Evolutionary conservation across 257 asterid genomes (phyloP).

Genomic region (Vinca minor): DNA sequence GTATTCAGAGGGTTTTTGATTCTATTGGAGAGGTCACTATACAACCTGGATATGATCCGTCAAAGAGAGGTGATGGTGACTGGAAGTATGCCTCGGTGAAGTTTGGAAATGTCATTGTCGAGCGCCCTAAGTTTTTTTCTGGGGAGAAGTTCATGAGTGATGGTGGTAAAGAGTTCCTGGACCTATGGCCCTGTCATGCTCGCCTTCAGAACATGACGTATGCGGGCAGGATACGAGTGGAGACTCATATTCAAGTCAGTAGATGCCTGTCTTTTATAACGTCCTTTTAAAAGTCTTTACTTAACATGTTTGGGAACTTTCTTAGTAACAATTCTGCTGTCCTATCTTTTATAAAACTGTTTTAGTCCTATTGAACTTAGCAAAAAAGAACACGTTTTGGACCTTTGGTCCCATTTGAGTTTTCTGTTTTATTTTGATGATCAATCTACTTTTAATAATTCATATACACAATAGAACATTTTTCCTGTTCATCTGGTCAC

Average conservation of each 20-base stretch:
- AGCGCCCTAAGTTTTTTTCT: conserved; percentile 47
- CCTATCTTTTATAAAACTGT: background rate
- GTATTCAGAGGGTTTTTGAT: conserved; percentile 62
- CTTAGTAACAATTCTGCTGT: conserved; percentile 1
- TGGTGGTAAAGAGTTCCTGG: conserved; percentile 37
- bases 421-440: too few species aligned
- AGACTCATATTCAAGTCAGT: conserved; percentile 56
- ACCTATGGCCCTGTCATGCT: conserved; percentile 72
- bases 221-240: conserved; percentile 59
- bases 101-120: conserved; percentile 71
- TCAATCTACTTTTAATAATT: background rate
- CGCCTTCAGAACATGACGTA: conserved; percentile 92
- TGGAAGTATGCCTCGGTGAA: conserved; percentile 72
- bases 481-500: background rate
- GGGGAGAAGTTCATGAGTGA: conserved; percentile 56
- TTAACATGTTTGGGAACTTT: background rate
- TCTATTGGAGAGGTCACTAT: conserved; percentile 67
- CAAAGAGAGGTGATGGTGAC: conserved; percentile 67
- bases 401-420: too few species aligned
- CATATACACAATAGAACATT: background rate
- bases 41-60: conserved; percentile 76
- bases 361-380: background rate
- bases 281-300: background rate
- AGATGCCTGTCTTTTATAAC: background rate
- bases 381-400: too few species aligned